phyloP scores from a whole-genome alignment of 108 stramenopile species.

The Epipyxis sp. region DNA sequence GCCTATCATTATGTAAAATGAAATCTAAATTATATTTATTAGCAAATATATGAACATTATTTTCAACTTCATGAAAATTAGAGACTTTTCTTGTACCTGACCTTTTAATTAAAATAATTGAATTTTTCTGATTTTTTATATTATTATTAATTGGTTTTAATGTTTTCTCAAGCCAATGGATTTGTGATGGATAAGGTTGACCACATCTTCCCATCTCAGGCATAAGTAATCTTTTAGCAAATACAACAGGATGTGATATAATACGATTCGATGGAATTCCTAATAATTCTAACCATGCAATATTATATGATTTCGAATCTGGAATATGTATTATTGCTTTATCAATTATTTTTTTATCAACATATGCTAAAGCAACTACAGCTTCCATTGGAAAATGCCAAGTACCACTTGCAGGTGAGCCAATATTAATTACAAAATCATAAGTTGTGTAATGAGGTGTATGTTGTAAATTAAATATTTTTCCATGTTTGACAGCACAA shows the following conservation, averaged over 20 bases:
- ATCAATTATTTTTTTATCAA: neutral
- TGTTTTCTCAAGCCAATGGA: neutral
- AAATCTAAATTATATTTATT: neutral
- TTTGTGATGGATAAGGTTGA: neutral
- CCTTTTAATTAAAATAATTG: neutral
- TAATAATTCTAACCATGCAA: neutral
- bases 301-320: neutral
- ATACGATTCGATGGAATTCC: neutral
- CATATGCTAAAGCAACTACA: neutral
- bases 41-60: neutral
- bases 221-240: neutral
- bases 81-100: neutral
- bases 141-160: neutral
- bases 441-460: neutral
- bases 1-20: neutral
- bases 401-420: neutral
- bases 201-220: neutral
- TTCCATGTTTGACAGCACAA: neutral
- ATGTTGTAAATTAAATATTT: neutral
- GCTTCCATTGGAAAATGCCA: constrained; percentile 5
- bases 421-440: neutral
- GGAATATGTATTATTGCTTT: neutral
- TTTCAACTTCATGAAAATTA: neutral
- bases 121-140: neutral
- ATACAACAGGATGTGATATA: neutral